Conservation (phyloP, 202 grass and related monocot genomes). For the Miscanthus sacchariflorus region DNA sequence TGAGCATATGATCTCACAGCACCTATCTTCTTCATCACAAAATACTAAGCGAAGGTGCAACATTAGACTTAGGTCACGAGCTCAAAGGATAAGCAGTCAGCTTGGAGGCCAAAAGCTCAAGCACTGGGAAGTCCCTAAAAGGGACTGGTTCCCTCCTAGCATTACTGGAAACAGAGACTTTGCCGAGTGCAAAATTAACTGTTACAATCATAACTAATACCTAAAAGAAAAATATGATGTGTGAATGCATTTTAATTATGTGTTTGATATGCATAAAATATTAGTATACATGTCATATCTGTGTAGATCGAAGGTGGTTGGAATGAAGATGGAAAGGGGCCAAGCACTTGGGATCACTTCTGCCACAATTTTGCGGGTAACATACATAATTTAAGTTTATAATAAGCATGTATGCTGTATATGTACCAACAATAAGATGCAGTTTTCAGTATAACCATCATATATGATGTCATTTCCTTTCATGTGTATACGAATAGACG, state of each 20-base stretch:
- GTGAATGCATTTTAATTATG: neutral
- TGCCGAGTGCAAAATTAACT: neutral
- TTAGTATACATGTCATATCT: too few relatives aligned
- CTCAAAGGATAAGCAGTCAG: neutral
- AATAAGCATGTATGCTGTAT: too few relatives aligned
- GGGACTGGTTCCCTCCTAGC: neutral
- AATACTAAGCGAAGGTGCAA: neutral
- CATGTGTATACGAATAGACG: neutral
- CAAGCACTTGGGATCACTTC: slow-evolving; percentile 37
- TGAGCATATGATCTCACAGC: neutral
- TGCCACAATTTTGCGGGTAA: slow-evolving; percentile 34
- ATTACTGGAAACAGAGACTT: too few relatives aligned
- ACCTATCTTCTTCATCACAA: neutral
- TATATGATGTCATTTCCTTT: too few relatives aligned
- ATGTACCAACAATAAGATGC: too few relatives aligned
- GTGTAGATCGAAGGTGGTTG: slow-evolving; percentile 40
- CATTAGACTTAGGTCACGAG: neutral
- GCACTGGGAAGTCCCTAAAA: neutral
- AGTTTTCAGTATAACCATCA: too few relatives aligned
- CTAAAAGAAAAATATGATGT: neutral
- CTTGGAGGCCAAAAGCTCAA: neutral
- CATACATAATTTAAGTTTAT: too few relatives aligned
- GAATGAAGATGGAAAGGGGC: slow-evolving; percentile 35
- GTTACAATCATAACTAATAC: neutral
- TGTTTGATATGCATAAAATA: neutral